Evolutionary conservation across 1,139 yeast genomes (phyloP), one percentile per base, ranked within the genome.

Genomic region (Saccharomyces hybrid): DNA sequence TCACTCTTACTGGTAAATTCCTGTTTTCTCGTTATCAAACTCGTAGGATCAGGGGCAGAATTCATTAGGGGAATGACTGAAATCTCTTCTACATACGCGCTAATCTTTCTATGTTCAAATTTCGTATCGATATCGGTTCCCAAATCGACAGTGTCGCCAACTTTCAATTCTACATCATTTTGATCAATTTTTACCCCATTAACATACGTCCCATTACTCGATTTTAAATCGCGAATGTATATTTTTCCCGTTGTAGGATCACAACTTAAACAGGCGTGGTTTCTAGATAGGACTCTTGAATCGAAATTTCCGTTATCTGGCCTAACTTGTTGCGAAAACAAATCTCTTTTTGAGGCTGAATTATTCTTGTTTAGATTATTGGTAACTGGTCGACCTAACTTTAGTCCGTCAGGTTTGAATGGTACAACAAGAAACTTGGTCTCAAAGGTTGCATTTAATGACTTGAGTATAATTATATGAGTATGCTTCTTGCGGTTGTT

Each of bases 191-290:
- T 83, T 46, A 74, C 75, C 48, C 84, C 88, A 69, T 93, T 93
- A 51, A 93, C 81, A 69, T 87, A 95, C 0, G 99, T 93, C 9
- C 99, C 99, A 71, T 93, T 93, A 23, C 97, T 88, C 7, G 96
- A 86, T 52, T 90, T 89, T 62, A 90, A 78, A 71, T 93, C 99
- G 62, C 85, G 82, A 47, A 93, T 79, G 79, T 80, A 88, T 38
- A 93, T 78, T 56, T 79, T 79, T 11, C 95, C 91, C 5, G 76
- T 75, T 28, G 73, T 73, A n/a, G 82, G 75, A 62, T 86, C 91
- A 47, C 90, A 83, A 75, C 82, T 88, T 58, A 93, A 74, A 63
- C 88, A 93, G 0, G 99, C 99, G 72, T 93, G 99, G 65, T 88
- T 93, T 61, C 99, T 77, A 48, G 96, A 86, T 52, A 93, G 78